These are phyloP conservation scores for Przewalskia tangutica DNA, from an alignment of 257 asterid genomes.

Conservation along the genomic window DNA sequence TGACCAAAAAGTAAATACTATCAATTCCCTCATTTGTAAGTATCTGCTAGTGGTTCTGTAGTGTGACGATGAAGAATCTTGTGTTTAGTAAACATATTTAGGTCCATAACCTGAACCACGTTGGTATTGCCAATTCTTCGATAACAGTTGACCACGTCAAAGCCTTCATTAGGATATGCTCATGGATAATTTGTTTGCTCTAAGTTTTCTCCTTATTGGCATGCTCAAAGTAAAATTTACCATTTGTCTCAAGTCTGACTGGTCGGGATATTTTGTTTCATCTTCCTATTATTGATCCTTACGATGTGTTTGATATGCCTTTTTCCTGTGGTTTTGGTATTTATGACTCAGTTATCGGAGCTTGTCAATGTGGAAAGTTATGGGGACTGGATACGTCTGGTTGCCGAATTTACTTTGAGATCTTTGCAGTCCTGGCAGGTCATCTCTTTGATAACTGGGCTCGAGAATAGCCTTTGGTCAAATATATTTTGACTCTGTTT, in stretches of 20 bases:
- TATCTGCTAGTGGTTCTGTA: background rate
- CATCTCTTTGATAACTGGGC: background rate
- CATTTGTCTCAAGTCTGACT: slow-evolving; percentile 1
- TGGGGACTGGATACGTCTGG: slow-evolving; percentile 94
- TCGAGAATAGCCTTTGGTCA: background rate
- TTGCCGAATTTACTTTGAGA: slow-evolving; percentile 84
- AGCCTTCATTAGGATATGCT: background rate
- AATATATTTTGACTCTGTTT: background rate
- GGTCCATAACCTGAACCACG: background rate
- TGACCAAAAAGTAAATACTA: background rate
- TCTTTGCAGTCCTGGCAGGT: slow-evolving; percentile 99
- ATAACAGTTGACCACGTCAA: background rate
- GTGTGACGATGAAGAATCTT: background rate
- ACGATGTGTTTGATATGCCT: slow-evolving; percentile 1
- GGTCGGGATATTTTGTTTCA: background rate
- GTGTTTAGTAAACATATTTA: background rate
- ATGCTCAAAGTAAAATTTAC: background rate
- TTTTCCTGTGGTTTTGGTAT: slow-evolving; percentile 9
- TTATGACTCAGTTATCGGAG: slow-evolving; percentile 68
- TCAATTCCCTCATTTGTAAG: background rate
- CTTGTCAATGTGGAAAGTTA: slow-evolving; percentile 95
- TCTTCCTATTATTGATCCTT: background rate
- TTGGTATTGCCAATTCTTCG: background rate
- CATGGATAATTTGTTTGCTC: background rate
- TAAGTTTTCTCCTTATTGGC: background rate